Conservation (phyloP, 106 monocot genomes). For the Vanilla planifolia region DNA sequence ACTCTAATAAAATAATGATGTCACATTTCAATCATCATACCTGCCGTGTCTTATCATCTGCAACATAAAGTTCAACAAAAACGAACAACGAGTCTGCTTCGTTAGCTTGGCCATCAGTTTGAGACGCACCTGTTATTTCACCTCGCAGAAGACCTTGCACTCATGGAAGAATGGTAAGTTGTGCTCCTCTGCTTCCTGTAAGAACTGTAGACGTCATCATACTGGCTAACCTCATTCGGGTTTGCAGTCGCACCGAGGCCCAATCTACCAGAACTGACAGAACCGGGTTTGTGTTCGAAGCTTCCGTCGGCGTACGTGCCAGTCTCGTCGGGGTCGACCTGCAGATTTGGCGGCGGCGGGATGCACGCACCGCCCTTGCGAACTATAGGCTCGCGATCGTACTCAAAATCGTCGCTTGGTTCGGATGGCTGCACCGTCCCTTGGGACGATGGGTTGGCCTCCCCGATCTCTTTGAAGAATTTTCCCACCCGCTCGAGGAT, state of each 20-base stretch:
- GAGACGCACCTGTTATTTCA: no score
- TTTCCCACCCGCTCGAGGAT: conserved; percentile 64
- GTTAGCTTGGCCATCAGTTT: no score
- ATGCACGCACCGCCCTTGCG: conserved; percentile 92
- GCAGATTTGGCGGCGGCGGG: conserved; percentile 75
- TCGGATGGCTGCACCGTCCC: conserved; percentile 54
- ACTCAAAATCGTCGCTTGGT: conserved; percentile 33
- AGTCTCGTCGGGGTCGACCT: conserved; percentile 73
- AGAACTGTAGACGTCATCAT: conserved; percentile 88
- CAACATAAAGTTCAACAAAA: no score
- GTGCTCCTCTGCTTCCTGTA: conserved; percentile 93
- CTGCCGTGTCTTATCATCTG: no score
- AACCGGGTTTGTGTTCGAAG: conserved; percentile 48
- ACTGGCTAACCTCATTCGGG: conserved; percentile 81
- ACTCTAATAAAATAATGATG: no score
- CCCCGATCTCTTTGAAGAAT: conserved; percentile 89
- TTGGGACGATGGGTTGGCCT: conserved; percentile 82
- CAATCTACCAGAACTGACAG: conserved; percentile 42
- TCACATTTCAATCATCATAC: no score
- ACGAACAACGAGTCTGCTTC: no score
- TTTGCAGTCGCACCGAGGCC: conserved; percentile 85
- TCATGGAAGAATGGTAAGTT: conserved; percentile 90
- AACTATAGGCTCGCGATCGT: conserved; percentile 47
- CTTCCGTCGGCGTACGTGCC: conserved; percentile 68
- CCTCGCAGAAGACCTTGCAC: conserved; percentile 52